These are phyloP conservation scores for Camellia japonica DNA, from an alignment of 148 eudicot genomes.

Conservation along the genomic window DNA sequence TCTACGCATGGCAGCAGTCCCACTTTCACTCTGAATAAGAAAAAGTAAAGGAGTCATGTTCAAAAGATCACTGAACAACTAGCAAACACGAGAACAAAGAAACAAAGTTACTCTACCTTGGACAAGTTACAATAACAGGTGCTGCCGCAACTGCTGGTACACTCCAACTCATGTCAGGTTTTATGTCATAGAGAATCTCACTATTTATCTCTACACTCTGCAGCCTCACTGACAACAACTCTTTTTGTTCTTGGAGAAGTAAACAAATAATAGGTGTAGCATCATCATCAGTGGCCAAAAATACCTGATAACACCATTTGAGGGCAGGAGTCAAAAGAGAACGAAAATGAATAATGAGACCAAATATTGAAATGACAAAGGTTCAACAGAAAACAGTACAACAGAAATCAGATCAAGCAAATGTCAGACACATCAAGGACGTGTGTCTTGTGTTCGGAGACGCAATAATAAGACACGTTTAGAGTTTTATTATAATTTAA, in stretches of 20 bases:
- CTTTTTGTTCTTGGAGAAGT: conserved; percentile 90
- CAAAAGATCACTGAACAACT: neutral
- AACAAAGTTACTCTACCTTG: conserved; percentile 46
- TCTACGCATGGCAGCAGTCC: conserved; percentile 66
- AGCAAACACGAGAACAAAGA: conserved; percentile 10
- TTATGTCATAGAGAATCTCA: conserved; percentile 64
- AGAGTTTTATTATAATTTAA: too few relatives aligned
- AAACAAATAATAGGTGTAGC: conserved; percentile 75
- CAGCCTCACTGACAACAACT: conserved; percentile 65
- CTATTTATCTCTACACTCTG: conserved; percentile 62
- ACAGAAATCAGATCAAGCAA: too few relatives aligned
- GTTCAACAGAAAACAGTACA: too few relatives aligned
- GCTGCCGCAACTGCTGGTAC: conserved; percentile 89
- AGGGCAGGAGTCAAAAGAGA: neutral
- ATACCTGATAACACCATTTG: conserved; percentile 48
- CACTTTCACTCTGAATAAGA: conserved; percentile 46
- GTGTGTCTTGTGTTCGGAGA: too few relatives aligned
- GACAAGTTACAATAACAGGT: conserved; percentile 79
- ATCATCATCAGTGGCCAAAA: conserved; percentile 81
- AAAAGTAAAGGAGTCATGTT: neutral
- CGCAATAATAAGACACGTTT: too few relatives aligned
- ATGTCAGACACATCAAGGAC: too few relatives aligned
- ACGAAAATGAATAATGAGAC: neutral
- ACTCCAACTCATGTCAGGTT: conserved; percentile 92
- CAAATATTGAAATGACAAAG: too few relatives aligned